Evolutionary conservation across 768 basidiomycete species (phyloP), one percentile per base, ranked within the genome.

Genomic region (Suillus alpinus): DNA sequence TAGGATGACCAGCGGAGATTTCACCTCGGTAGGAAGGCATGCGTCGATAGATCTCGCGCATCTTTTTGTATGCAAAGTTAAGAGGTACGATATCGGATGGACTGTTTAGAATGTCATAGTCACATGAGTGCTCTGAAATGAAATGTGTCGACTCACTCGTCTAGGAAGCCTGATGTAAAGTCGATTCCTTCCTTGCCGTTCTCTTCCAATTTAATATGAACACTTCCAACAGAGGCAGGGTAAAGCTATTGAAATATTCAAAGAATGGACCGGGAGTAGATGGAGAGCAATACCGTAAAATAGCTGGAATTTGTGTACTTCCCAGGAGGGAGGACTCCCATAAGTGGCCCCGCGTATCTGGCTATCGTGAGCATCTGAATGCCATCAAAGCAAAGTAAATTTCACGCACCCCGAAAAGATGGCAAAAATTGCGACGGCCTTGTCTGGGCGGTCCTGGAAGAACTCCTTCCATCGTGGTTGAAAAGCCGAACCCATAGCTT

Each of bases 401-500:
- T 37, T 36, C 20, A 18, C 52, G 58, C 65, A 84, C 82, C 75
- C 77, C 18, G 80, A 72, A 37, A 80, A 65, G 0, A 77, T 63
- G 0, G 77, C 79, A 13, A 85, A 66, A 61, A 78, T 73, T 61
- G 81, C 65, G 3, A 84, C 80, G 9, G 85, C 79, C 65, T 87
- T 87, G 66, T 88, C 87, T 0, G 81, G 80, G 2, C 75, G 77
- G 31, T 75, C 71, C 29, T 71, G 79, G 44, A 83, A 87, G 68
- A 80, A 83, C 6, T 71, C 68, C 7, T 78, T 70, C 86, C 86
- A 87, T 44, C 77, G 71, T 26, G 73, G 52, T 31, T 75, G 67
- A 65, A 87, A 88, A 6, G 68, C 76, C 8, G 81, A 76, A 0
- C 78, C 77, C 39, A 88, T 71, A n/a, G 75, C 75, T 52, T 78